Evolutionary conservation across 179 eudicot genomes (phyloP), one percentile per base, ranked within the genome.

Genomic region (Spergularia azorica): DNA sequence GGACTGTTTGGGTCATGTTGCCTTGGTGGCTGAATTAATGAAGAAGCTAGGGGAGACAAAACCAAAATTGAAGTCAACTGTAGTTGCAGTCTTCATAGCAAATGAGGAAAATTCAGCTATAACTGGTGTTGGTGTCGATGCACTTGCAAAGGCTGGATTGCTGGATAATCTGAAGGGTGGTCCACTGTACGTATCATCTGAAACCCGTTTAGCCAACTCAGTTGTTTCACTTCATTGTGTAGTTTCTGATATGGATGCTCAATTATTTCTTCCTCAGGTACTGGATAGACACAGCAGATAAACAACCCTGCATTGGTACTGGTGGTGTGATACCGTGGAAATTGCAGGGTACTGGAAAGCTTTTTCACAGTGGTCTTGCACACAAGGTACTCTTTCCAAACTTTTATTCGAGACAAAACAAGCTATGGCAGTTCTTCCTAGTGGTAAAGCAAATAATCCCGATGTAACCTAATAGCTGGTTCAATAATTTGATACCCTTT

Each of bases 201-300:
- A 52, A 43, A 26, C 60, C 15, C 9, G 48, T 3, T 18, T 10
- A 17, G 10, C 0, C n/a, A 46, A 36, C 55, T 51, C 20, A 26
- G 12, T 10, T 16, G 7, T 10, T 39, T 32, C 26, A 41, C 32
- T 54, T 20, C 32, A 36, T 66, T 21, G 16, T 72, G 17, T 43
- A 81, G 50, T 15, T 39, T 61, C 3, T 55, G 71, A 74, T 48
- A 58, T 32, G 48, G 50, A 26, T 55, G 43, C 43, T 32, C 17
- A 12, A 58, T 63, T 78, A 39, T 26, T 55, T 70, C 59, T 63
- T 26, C 1, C 32, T 41, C 87, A 95, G 99, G 76, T 95, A 74
- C 77, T 95, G 99, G 99, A 90, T 95, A 76, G 99, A 95, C 84
- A 95, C 99, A 67, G 99, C 99, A 6, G 99, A 95, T 87, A 95